Base-by-base conservation (phyloP, 2,329 filamentous ascomycete genomes). In the Aspergillus nomiae region DNA sequence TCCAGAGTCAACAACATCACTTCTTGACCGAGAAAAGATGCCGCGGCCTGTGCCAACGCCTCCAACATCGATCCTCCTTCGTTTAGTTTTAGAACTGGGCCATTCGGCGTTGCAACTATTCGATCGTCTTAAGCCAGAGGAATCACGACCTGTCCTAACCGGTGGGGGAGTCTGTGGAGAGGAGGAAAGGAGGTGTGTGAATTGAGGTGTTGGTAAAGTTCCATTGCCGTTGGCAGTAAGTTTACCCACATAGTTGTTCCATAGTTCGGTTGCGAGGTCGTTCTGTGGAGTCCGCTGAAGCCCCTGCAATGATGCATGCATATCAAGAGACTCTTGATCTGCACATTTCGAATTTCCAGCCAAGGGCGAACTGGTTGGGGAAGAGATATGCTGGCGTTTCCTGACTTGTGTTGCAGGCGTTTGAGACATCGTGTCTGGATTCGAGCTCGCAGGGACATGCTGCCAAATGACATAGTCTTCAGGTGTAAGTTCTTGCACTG, bases 351-450 rank as follows among this genome's bases (percentile, higher is more conserved):
- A 78, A 48, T 69, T 71, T 14, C 73, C 73, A 38, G 77, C 76
- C 38, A 85, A 83, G 1, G 91, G 90, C 1, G 91, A 93, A 6
- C 88, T 89, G 2, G 84, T 78, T 1, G 91, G 90, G 0, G 91
- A 93, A 14, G 90, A 92, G 77, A 90, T 93, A 68, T 87, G 85
- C 19, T 89, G 87, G 61, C 91, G 85, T 75, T 93, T 94, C 68
- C 83, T 86, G 65, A 82, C 82, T 70, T 76, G 64, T 61, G 76
- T 74, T 55, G 74, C 75, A 19, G 85, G 68, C 71, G 79, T 78
- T 80, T 79, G 76, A 81, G 83, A 59, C 81, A 85, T 58, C 81
- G 84, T 64, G 58, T 76, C 73, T 4, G 73, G 70, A 59, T 78
- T 77, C 3, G 80, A 78, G 63, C 77, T 81, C 41, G 71, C 70